Evolutionary conservation across 352 stramenopile species (phyloP).

Genomic region (Globisporangium emineosum): DNA sequence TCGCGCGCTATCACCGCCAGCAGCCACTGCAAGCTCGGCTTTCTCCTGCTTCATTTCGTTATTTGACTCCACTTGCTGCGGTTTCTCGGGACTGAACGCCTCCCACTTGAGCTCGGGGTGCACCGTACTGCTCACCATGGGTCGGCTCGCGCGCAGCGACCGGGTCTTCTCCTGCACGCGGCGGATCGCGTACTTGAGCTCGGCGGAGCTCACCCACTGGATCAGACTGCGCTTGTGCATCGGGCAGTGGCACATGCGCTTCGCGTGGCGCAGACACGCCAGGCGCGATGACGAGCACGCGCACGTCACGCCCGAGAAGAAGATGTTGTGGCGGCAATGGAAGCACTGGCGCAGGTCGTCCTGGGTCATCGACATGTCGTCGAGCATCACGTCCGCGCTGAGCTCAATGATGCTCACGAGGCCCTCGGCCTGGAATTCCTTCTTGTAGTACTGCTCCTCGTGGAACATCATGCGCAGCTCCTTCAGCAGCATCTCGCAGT

Average conservation of each 20-base stretch:
- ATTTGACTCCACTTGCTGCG: background rate
- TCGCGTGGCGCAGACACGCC: conserved; percentile 60
- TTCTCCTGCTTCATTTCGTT: conserved; percentile 5
- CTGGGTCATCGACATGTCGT: conserved; percentile 68
- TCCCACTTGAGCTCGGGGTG: conserved; percentile 8
- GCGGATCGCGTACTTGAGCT: conserved; percentile 69
- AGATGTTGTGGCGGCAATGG: conserved; percentile 71
- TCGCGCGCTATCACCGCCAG: background rate
- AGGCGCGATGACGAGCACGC: conserved; percentile 53
- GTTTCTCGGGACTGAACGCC: background rate
- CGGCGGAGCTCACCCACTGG: conserved; percentile 59
- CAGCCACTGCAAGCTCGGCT: background rate
- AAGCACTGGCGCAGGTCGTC: conserved; percentile 74
- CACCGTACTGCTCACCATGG: conserved; percentile 11
- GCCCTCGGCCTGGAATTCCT: conserved; percentile 35
- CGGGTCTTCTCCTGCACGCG: conserved; percentile 67
- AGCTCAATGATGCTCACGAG: conserved; percentile 57
- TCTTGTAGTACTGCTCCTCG: conserved; percentile 65
- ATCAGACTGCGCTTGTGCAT: conserved; percentile 55
- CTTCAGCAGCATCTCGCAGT: conserved; percentile 66
- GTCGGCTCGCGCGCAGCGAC: conserved; percentile 20
- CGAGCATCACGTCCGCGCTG: conserved; percentile 62
- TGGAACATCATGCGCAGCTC: conserved; percentile 69
- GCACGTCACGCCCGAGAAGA: conserved; percentile 78
- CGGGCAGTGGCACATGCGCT: conserved; percentile 60